Conservation (phyloP, 2,329 filamentous ascomycete species). For the Arthrobotrys entomopaga region DNA sequence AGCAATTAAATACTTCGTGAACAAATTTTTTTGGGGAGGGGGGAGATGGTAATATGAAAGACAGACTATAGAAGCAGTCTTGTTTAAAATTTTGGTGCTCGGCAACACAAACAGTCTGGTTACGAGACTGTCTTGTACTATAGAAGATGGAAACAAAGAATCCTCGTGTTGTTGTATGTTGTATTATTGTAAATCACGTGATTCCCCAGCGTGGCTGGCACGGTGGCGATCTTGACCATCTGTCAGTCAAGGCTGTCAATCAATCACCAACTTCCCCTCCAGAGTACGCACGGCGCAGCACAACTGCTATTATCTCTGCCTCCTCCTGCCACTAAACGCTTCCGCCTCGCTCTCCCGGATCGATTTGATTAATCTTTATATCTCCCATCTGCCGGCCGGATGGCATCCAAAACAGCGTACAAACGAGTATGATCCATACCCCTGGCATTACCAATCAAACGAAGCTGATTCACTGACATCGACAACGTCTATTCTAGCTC, state of each 20-base stretch:
- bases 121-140: too few relatives aligned
- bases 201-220: not conserved
- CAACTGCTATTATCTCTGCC: not conserved
- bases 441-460: constrained; percentile 36
- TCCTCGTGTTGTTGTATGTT: constrained; percentile 12
- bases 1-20: too few relatives aligned
- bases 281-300: not conserved
- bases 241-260: constrained; percentile 15
- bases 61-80: too few relatives aligned
- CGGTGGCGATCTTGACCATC: constrained; percentile 18
- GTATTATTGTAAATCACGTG: constrained; percentile 18
- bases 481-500: constrained; percentile 63
- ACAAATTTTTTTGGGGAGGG: too few relatives aligned
- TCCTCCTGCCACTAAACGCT: not conserved
- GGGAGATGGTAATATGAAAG: too few relatives aligned
- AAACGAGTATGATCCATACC: constrained; percentile 55
- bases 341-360: not conserved
- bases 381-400: constrained; percentile 19
- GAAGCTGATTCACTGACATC: constrained; percentile 29
- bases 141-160: not conserved
- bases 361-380: not conserved
- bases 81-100: too few relatives aligned
- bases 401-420: constrained; percentile 58
- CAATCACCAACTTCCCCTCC: constrained; percentile 18
- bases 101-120: too few relatives aligned